phyloP scores from a whole-genome alignment of 352 stramenopile genomes.

The Phytophthora foliorum region DNA sequence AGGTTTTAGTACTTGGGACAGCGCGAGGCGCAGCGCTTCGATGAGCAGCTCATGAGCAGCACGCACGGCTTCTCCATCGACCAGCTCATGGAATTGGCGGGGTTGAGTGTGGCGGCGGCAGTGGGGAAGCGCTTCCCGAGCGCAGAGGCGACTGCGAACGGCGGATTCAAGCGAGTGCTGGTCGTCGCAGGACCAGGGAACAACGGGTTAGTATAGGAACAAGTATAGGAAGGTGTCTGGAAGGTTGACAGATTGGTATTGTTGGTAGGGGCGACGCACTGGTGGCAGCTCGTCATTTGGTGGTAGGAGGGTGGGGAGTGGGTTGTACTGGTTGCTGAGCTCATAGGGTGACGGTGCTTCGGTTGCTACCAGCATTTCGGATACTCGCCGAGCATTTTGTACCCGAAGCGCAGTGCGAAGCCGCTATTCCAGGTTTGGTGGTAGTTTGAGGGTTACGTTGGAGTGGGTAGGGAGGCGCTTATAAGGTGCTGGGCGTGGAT shows the following conservation, averaged over 20 bases:
- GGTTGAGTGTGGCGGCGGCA: conserved; percentile 94
- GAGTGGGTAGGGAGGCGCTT: neutral
- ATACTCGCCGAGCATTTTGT: conserved; percentile 94
- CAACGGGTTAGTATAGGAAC: conserved; percentile 88
- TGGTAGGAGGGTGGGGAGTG: conserved; percentile 45
- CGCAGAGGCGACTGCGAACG: neutral
- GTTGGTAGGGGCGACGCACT: conserved; percentile 94
- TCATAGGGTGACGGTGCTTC: neutral
- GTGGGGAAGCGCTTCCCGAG: conserved; percentile 80
- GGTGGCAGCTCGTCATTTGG: conserved; percentile 97
- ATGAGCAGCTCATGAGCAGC: conserved; percentile 93
- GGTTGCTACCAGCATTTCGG: conserved; percentile 93
- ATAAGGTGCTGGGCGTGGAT: neutral
- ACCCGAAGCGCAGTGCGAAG: conserved; percentile 93
- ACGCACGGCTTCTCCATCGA: conserved; percentile 93
- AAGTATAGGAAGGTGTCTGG: neutral
- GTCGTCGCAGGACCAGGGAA: conserved; percentile 98
- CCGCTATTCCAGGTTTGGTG: conserved; percentile 76
- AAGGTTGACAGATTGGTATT: neutral
- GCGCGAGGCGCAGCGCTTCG: conserved; percentile 81
- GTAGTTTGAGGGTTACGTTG: neutral
- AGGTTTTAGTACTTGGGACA: conserved; percentile 70
- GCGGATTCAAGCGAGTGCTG: conserved; percentile 72
- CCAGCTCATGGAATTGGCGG: conserved; percentile 99
- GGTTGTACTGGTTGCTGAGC: neutral